Evolutionary conservation across 1,284 basidiomycete species (phyloP), one percentile per base, ranked within the genome.

Genomic region (Ustilago hordei): DNA sequence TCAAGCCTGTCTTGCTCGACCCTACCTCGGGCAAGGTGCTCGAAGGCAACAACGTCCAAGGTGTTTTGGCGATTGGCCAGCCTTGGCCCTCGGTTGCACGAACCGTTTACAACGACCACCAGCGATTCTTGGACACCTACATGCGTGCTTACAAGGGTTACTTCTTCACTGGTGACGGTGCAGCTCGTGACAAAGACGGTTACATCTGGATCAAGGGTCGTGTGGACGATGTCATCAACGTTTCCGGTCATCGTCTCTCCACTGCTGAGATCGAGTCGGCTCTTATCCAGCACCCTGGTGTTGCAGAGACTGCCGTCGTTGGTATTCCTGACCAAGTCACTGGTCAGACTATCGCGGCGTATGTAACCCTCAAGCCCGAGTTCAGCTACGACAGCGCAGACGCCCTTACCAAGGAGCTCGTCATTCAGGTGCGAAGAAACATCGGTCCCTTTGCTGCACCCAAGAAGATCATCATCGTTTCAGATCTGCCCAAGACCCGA

Each of bases 11-110:
- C 13, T 91, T 99, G 64, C 89, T 99, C 79, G 95, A 99, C 86
- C 90, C 96, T 8, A 87, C 90, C 4, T 88, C 90, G n/a, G 94
- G 94, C 58, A 69, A 91, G 89, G 91, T 92, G 78, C 87, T 96
- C 34, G 88, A 90, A 74, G 96, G 94, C 55, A 92, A 93, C 86
- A 90, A 91, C 68, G 93, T 95, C 45, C 95, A 98, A 86, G 97
- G 96, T 85, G 94, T 98, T 9, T 90, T 99, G 13, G 93, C 90
- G 32, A 88, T 98, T 84, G 92, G 91, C 88, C 89, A 89, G 69
- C 94, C 95, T 11, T 99, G 95, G 96, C 97, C 96, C 11, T 94
- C 93, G 60, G 93, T 99, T 84, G 96, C 96, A n/a, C 91, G 97
- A 68, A 94, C 95, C 17, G 91, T 99, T 72, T 96, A 91, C 89